A percentile compares a stretch with the other conserved stretches of the same genome.
Conservation (phyloP, 768 basidiomycete genomes). For the Auricularia sp. region DNA sequence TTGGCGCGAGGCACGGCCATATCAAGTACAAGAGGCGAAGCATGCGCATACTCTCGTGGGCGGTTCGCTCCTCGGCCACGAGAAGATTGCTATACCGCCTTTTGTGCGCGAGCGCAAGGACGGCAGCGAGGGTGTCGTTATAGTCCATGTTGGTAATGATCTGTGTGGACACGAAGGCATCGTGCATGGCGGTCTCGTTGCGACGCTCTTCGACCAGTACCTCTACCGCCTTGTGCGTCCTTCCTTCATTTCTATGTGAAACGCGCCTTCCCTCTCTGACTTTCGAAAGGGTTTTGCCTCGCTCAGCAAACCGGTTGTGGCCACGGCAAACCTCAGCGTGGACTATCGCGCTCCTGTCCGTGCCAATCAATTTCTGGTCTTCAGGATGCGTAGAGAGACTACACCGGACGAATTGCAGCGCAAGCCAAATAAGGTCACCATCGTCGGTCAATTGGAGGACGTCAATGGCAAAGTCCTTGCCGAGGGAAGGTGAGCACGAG, state of each 20-base stretch:
- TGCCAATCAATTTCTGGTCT: conserved; percentile 59
- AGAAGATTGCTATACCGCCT: conserved; percentile 72
- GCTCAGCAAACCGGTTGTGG: conserved; percentile 80
- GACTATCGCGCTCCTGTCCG: conserved; percentile 81
- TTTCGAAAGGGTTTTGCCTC: conserved; percentile 49
- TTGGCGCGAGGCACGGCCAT: background rate
- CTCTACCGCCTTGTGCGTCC: conserved; percentile 55
- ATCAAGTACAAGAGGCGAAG: background rate
- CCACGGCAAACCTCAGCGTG: conserved; percentile 76
- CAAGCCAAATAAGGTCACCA: conserved; percentile 68
- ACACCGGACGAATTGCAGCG: conserved; percentile 38
- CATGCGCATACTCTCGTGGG: conserved; percentile 30
- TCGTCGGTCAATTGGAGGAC: conserved; percentile 65
- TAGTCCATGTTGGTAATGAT: conserved; percentile 76
- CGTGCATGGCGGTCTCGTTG: conserved; percentile 84
- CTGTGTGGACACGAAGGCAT: conserved; percentile 93
- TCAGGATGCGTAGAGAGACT: conserved; percentile 68
- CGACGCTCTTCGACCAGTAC: conserved; percentile 81
- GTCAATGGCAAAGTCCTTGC: conserved; percentile 70
- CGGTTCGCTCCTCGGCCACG: conserved; percentile 76
- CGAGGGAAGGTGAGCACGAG: conserved; percentile 59
- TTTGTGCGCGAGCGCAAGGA: conserved; percentile 64
- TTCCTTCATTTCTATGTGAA: background rate
- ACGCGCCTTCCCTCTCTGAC: background rate
- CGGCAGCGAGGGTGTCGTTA: conserved; percentile 57